phyloP scores from a whole-genome alignment of 2,329 filamentous ascomycete genomes.

The Aspergillus calidoustus region DNA sequence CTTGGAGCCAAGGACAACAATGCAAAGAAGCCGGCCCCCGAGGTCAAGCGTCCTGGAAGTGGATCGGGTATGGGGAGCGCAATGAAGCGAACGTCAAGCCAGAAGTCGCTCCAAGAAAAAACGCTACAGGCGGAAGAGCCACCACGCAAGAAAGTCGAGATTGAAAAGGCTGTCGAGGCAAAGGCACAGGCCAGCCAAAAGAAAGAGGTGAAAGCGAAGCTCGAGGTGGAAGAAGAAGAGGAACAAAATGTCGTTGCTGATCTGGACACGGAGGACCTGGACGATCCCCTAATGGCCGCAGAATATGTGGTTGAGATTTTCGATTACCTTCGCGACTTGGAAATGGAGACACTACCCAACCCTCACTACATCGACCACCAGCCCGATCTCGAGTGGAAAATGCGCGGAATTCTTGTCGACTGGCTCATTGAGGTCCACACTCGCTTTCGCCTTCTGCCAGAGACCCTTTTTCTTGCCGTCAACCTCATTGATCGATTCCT shows the following conservation, averaged over 20 bases:
- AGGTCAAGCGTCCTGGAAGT: conserved; percentile 73
- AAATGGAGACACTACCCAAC: conserved; percentile 81
- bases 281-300: conserved; percentile 96
- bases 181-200: conserved; percentile 40
- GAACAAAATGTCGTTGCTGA: conserved; percentile 53
- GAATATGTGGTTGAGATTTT: conserved; percentile 98
- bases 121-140: conserved; percentile 63
- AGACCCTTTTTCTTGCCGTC: conserved; percentile 94
- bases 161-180: conserved; percentile 47
- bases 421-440: conserved; percentile 99
- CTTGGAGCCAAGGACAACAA: conserved; percentile 67
- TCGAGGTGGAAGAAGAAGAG: conserved; percentile 47
- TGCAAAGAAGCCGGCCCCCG: conserved; percentile 64
- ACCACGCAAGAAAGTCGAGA: conserved; percentile 67
- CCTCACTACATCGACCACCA: conserved; percentile 95
- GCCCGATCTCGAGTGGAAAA: conserved; percentile 96
- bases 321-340: conserved; percentile 88
- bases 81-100: conserved; percentile 68
- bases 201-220: conserved; percentile 30
- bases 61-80: conserved; percentile 69
- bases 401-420: conserved; percentile 93
- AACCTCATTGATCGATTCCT: conserved; percentile 99
- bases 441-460: conserved; percentile 90
- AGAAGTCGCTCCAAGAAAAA: conserved; percentile 65
- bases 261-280: conserved; percentile 83